Percentiles rank a stretch among this genome's conserved stretches.
These are phyloP conservation scores for Leccinellum albellum DNA, from an alignment of 768 basidiomycete species.

Conservation along the genomic window DNA sequence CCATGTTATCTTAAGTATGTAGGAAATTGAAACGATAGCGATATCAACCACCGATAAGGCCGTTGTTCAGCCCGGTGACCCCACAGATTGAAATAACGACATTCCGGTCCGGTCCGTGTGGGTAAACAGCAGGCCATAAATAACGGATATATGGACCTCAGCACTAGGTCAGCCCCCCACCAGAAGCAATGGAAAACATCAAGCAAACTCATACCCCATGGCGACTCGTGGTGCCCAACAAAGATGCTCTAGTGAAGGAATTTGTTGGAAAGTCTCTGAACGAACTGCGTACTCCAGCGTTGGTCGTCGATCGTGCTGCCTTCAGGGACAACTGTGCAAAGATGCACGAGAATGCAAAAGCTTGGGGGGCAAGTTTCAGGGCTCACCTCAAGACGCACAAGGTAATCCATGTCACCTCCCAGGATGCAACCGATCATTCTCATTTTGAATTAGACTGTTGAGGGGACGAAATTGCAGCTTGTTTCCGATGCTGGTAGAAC, in stretches of 20 bases:
- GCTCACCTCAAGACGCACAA: conserved; percentile 87
- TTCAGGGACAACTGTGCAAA: conserved; percentile 71
- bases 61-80: not conserved
- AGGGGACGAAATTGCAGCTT: conserved; percentile 72
- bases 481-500: conserved; percentile 49
- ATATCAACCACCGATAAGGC: not conserved
- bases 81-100: conserved; percentile 1
- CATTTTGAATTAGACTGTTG: conserved; percentile 51
- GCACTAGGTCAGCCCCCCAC: not conserved
- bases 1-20: conserved; percentile 11
- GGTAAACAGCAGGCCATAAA: conserved; percentile 1
- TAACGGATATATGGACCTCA: not conserved
- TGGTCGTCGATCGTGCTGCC: conserved; percentile 69
- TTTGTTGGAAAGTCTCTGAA: conserved; percentile 58
- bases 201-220: conserved; percentile 48
- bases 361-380: conserved; percentile 69
- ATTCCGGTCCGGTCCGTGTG: conserved; percentile 4
- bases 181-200: conserved; percentile 19
- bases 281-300: conserved; percentile 67
- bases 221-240: conserved; percentile 40
- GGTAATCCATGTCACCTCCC: conserved; percentile 34
- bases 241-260: conserved; percentile 46
- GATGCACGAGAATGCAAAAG: conserved; percentile 65
- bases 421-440: not conserved
- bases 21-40: not conserved